Base-by-base conservation (phyloP, 345 rosid species). In the Aquilaria sinensis region DNA sequence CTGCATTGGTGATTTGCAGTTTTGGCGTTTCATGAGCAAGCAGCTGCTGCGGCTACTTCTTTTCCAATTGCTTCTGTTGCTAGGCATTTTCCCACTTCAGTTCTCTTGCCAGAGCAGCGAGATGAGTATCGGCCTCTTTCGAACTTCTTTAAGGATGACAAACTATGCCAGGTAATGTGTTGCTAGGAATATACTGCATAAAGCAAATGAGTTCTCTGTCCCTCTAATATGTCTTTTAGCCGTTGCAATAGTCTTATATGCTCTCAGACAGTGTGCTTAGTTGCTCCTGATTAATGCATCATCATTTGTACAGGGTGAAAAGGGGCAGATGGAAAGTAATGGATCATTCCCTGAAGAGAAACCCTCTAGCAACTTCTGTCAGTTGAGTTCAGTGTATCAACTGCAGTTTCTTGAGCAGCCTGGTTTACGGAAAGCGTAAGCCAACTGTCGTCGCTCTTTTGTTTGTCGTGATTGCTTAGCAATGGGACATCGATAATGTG, bases 101-200 rank as follows among this genome's bases (percentile, higher is more conserved):
- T 84, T 62, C 85, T 80, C 59, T 79, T 75, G 62, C 96, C 79
- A 78, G 95, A 89, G 80, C 92, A 83, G 72, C 81, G 81, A 1
- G 88, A 86, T 51, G 95, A 83, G 56, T 68, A 74, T 47, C 75
- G 72, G 63, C 67, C 87, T 66, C 73, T 67, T 11, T 70, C 74
- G 15, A 84, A 78, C 57, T 50, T 70, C 10, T 55, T 58, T 11
- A 80, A 80, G 80, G 92, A 85, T 64, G 92, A 86, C 52, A 72
- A 58, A 70, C 59, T 74, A 48, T 75, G 78, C 10, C 86, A 69
- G 90, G 98, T 89, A 23, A 71, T 62, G 57, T 31, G 47, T 58
- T 60, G 34, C 1, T 60, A 48, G 23, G 51, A 55, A 15, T 49
- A 51, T 53, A 32, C 32, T 30, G 15, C 67, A 53, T 43, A 14